Evolutionary conservation across 2,329 filamentous ascomycete genomes (phyloP).

Genomic region (Botrytis elliptica): DNA sequence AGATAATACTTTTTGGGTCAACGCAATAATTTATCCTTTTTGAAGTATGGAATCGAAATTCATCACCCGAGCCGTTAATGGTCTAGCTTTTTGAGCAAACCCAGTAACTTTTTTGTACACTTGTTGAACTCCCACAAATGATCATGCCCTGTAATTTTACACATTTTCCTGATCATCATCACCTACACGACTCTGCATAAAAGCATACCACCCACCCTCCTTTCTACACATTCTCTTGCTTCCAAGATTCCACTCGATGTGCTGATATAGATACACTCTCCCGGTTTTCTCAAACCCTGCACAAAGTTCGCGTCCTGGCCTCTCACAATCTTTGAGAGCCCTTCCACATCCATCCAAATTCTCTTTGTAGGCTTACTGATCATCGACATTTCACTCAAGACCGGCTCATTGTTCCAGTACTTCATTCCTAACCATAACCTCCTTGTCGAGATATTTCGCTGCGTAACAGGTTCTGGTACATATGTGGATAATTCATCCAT

Average conservation of each 20-base stretch:
- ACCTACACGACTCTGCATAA: constrained; percentile 58
- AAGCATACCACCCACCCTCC: constrained; percentile 65
- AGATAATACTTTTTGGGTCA: neutral
- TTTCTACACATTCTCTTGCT: constrained; percentile 67
- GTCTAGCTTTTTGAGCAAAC: neutral
- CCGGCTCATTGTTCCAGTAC: constrained; percentile 70
- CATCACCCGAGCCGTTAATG: neutral
- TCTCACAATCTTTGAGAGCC: constrained; percentile 56
- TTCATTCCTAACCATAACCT: constrained; percentile 72
- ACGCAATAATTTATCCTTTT: neutral
- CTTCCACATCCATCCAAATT: constrained; percentile 60
- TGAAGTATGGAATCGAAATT: constrained; percentile 2
- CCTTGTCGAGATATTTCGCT: constrained; percentile 59
- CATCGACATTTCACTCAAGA: constrained; percentile 61
- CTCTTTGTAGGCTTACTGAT: constrained; percentile 67
- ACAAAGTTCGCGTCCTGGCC: constrained; percentile 60
- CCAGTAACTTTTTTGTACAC: constrained; percentile 12
- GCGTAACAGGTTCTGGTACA: constrained; percentile 52
- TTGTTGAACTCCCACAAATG: constrained; percentile 16
- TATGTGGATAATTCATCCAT: constrained; percentile 48
- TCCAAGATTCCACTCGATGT: constrained; percentile 69
- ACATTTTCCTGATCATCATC: constrained; percentile 11
- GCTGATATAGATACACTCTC: constrained; percentile 67
- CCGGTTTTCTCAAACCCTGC: constrained; percentile 62
- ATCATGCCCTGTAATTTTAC: constrained; percentile 18